Evolutionary conservation across 208 protist genomes (phyloP).

Genomic region (Trichomonas tenax): DNA sequence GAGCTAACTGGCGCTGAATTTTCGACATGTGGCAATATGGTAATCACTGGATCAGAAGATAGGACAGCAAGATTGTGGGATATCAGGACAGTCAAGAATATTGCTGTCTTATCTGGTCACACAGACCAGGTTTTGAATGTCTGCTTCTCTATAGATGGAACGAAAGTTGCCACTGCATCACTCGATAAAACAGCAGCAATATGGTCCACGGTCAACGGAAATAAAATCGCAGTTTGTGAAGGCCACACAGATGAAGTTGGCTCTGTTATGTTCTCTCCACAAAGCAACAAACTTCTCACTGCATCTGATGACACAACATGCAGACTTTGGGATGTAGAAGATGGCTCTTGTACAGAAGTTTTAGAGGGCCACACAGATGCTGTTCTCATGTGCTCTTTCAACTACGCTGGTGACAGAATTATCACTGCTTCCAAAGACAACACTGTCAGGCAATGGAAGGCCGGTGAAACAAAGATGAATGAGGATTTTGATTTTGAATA

Average conservation of each 20-base stretch:
- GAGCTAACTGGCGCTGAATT: constrained; percentile 73
- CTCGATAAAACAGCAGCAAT: constrained; percentile 69
- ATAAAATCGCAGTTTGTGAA: constrained; percentile 48
- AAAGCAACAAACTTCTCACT: constrained; percentile 72
- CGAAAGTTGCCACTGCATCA: constrained; percentile 64
- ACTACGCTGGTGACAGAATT: constrained; percentile 74
- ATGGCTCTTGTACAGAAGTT: constrained; percentile 45
- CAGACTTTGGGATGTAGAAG: constrained; percentile 66
- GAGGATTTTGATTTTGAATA: not conserved
- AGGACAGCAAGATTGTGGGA: constrained; percentile 75
- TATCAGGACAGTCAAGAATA: constrained; percentile 59
- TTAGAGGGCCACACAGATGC: constrained; percentile 78
- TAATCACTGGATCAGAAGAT: constrained; percentile 78
- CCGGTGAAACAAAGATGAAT: not conserved
- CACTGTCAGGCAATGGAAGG: constrained; percentile 77
- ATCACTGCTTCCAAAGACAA: constrained; percentile 83
- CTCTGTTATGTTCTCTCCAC: constrained; percentile 75
- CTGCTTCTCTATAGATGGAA: constrained; percentile 63
- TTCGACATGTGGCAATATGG: constrained; percentile 51
- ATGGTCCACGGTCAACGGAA: constrained; percentile 64
- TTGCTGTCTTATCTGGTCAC: constrained; percentile 66
- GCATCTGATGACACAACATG: constrained; percentile 71
- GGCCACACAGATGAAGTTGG: constrained; percentile 76
- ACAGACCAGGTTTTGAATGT: constrained; percentile 72
- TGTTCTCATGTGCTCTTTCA: constrained; percentile 80